phyloP scores from a whole-genome alignment of 257 asterid genomes.

The Nicotiana noctiflora region DNA sequence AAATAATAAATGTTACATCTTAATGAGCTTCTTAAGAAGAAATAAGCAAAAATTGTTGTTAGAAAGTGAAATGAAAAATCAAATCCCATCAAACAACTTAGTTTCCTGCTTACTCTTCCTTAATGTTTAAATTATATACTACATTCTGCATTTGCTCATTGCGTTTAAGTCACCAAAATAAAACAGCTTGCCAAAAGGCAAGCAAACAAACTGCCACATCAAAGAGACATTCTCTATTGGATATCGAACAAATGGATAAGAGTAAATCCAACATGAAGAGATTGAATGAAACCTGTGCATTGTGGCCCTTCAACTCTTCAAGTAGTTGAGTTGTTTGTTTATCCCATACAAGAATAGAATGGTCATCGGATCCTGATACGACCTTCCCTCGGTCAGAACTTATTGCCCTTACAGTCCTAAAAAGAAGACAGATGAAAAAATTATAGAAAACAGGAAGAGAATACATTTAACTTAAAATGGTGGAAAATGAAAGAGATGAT shows the following conservation, averaged over 20 bases:
- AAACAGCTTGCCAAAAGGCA: background rate
- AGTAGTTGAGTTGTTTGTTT: slow-evolving; percentile 87
- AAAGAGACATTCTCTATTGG: background rate
- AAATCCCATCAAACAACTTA: background rate
- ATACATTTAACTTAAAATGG: background rate
- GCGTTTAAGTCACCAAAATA: background rate
- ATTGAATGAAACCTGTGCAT: slow-evolving; percentile 56
- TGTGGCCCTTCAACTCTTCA: slow-evolving; percentile 92
- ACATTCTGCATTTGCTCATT: background rate
- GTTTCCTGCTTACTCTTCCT: background rate
- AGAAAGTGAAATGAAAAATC: background rate
- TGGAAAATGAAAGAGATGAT: background rate
- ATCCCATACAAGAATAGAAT: slow-evolving; percentile 94
- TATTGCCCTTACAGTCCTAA: slow-evolving; percentile 84
- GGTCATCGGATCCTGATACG: slow-evolving; percentile 98
- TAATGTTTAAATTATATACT: background rate
- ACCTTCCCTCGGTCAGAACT: slow-evolving; percentile 94
- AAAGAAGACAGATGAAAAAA: slow-evolving; percentile 16
- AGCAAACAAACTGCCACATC: background rate
- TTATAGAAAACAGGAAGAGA: background rate
- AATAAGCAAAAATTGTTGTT: background rate
- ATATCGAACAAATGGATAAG: background rate
- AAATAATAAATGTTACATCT: background rate
- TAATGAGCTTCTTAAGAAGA: background rate
- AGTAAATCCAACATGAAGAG: slow-evolving; percentile 4